Conservation (phyloP, 2,329 filamentous ascomycete genomes). For the Pyrenophora teres region DNA sequence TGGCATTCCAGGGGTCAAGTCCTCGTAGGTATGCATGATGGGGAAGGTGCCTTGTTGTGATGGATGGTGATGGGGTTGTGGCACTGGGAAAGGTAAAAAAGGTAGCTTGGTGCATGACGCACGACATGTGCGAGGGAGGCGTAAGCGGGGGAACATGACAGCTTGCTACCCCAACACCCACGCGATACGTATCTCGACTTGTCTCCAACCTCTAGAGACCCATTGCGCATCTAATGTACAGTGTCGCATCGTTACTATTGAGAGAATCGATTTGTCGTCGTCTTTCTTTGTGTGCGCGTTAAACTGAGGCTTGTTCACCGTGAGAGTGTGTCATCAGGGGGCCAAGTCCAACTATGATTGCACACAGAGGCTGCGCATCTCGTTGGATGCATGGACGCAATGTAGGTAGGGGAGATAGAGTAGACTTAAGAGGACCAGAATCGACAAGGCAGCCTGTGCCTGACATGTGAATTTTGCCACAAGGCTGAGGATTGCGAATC, state of each 20-base stretch:
- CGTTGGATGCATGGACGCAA: neutral
- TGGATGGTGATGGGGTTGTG: neutral
- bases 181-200: constrained; percentile 14
- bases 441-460: constrained; percentile 2
- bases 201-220: neutral
- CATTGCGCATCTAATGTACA: neutral
- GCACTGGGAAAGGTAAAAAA: neutral
- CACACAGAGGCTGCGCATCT: neutral
- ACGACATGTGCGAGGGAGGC: constrained; percentile 9
- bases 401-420: neutral
- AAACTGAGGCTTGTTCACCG: neutral
- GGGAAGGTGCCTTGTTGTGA: neutral
- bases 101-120: neutral
- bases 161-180: constrained; percentile 2
- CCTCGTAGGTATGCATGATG: constrained; percentile 3
- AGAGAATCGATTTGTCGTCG: no score
- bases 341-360: neutral
- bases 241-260: no score
- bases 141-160: constrained; percentile 8
- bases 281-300: no score
- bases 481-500: constrained; percentile 6
- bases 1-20: constrained; percentile 1
- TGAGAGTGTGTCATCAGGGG: neutral
- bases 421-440: neutral
- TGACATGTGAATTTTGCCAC: constrained; percentile 1